Evolutionary conservation across 352 stramenopile species (phyloP), one percentile per base, ranked within the genome.

Genomic region (Globisporangium carolinianum): DNA sequence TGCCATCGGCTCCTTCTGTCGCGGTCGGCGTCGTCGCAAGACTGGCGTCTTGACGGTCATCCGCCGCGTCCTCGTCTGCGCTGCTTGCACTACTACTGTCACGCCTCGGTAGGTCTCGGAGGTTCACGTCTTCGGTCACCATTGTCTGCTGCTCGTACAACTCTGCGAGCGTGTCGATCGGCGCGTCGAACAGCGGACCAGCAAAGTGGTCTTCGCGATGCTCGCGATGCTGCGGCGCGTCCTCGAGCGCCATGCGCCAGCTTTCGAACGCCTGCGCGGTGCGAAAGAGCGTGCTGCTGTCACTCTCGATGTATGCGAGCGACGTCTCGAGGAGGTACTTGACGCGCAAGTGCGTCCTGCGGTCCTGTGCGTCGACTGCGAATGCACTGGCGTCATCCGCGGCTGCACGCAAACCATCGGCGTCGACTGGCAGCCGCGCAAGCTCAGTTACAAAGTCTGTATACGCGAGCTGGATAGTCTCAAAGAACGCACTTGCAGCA

Each of bases 181-280:
- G 59, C 11, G 55, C 71, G n/a, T 79, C 63, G 2, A 84, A 51
- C 12, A 87, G 60, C 36, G 72, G 67, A 0, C 75, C 75, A 5
- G 68, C 62, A 51, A 88, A 75, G n/a, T 64, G 47, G 43, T 72
- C 52, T 17, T 83, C 77, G 65, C 55, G 6, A 57, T 71, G 42
- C 58, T 51, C 75, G 6, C 68, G 72, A 42, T 86, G 62, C 49
- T 72, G 58, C 5, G 55, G 41, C 4, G 68, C 65, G 58, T 90
- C 79, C 55, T 90, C 77, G 64, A 86, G 77, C 51, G 84, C 73
- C 80, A 90, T 90, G 14, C 75, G 62, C 77, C 80, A 90, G 18
- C 73, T 45, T 50, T 90, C 77, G 50, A 70, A 90, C 51, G 85
- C 72, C 47, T 79, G 47, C 1, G 74, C 57, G 5, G 57, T 58